These are phyloP conservation scores for Cicer arietinum DNA, from an alignment of 306 rosid genomes.

Conservation along the genomic window DNA sequence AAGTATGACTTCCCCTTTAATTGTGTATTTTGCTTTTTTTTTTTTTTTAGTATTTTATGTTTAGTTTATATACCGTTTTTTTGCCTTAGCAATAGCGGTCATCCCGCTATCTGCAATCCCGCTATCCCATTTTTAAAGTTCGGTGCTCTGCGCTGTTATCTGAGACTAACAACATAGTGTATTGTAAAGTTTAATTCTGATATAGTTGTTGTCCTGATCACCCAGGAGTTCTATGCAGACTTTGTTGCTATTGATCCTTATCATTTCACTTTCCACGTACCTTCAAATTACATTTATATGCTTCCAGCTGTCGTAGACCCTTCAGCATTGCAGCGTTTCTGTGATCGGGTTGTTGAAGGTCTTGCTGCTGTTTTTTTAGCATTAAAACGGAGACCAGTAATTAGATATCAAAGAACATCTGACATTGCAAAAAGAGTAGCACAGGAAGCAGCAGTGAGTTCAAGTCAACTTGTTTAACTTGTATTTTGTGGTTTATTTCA, in stretches of 20 bases:
- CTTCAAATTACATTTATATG: slow-evolving; percentile 80
- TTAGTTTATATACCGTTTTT: no score
- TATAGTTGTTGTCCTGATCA: slow-evolving; percentile 44
- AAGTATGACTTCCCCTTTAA: no score
- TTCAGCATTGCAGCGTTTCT: slow-evolving; percentile 67
- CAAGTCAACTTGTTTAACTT: slow-evolving; percentile 16
- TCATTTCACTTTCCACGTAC: slow-evolving; percentile 84
- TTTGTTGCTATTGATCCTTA: slow-evolving; percentile 85
- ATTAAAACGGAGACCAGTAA: slow-evolving; percentile 82
- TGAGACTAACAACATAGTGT: no score
- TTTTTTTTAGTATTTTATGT: no score
- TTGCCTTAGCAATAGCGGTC: no score
- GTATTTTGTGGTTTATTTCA: slow-evolving; percentile 18
- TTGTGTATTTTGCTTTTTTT: no score
- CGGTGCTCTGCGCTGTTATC: no score
- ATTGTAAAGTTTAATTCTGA: slow-evolving; percentile 43
- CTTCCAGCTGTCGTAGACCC: slow-evolving; percentile 94
- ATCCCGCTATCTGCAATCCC: no score
- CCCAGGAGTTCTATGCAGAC: slow-evolving; percentile 93
- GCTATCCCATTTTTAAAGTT: no score
- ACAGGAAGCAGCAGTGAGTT: slow-evolving; percentile 80
- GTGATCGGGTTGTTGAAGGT: slow-evolving; percentile 85
- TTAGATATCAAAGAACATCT: slow-evolving; percentile 94
- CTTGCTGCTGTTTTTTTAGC: slow-evolving; percentile 86
- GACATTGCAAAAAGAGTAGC: slow-evolving; percentile 92